These are phyloP conservation scores for Agrocybe praecox DNA, from an alignment of 768 basidiomycete species.

Conservation along the genomic window DNA sequence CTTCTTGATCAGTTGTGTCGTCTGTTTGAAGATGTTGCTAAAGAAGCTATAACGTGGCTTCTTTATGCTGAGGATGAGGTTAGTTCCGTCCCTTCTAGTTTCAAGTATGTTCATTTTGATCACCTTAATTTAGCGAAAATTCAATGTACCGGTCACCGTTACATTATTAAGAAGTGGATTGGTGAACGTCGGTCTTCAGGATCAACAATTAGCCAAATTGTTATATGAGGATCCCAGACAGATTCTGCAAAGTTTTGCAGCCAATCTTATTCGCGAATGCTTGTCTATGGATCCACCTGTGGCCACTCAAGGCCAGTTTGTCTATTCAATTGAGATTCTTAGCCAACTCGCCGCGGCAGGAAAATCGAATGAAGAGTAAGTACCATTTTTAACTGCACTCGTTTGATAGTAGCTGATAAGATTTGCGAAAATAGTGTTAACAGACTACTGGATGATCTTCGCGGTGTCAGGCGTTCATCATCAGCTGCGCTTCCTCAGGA, in stretches of 20 bases:
- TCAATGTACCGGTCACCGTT: constrained; percentile 92
- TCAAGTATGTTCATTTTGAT: constrained; percentile 8
- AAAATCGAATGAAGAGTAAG: constrained; percentile 87
- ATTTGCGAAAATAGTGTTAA: constrained; percentile 50
- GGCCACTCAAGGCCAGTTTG: constrained; percentile 79
- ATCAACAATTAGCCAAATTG: constrained; percentile 88
- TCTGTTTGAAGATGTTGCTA: constrained; percentile 88
- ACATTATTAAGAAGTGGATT: constrained; percentile 86
- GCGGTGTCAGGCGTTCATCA: constrained; percentile 59
- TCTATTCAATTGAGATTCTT: constrained; percentile 80
- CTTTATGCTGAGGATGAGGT: constrained; percentile 97
- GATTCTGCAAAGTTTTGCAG: constrained; percentile 77
- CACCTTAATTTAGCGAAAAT: constrained; percentile 71
- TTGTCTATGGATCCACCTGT: constrained; percentile 80
- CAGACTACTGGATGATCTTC: constrained; percentile 80
- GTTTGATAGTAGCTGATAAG: constrained; percentile 2
- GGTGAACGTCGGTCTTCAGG: constrained; percentile 75
- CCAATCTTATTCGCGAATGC: constrained; percentile 85
- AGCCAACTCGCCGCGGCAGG: constrained; percentile 70
- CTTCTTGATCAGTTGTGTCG: constrained; percentile 89
- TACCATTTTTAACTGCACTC: constrained; percentile 19
- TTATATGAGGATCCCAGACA: constrained; percentile 79
- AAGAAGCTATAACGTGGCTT: constrained; percentile 96
- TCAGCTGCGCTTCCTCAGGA: constrained; percentile 27
- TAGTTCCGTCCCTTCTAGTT: constrained; percentile 21